Evolutionary conservation across 805 yeast species (phyloP), one percentile per base, ranked within the genome.

Genomic region (Lipomyces spencermartinsiae): DNA sequence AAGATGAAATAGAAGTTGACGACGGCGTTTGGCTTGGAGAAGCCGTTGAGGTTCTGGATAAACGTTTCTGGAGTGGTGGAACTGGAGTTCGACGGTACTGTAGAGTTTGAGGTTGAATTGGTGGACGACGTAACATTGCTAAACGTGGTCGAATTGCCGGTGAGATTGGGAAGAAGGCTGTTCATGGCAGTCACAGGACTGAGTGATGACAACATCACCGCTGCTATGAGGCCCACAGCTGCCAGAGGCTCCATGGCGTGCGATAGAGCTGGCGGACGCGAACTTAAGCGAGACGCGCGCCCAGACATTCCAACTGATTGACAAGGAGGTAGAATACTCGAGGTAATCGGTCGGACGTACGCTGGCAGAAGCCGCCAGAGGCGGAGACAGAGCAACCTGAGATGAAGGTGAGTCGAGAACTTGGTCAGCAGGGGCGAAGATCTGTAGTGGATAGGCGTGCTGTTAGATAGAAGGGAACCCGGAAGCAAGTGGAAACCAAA

Each of bases 1-100:
- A 68, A 66, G 56, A 68, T 62, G 43, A 68, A 68, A 58, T 66
- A 68, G 33, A 68, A 66, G 46, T 68, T 68, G 56, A 59, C 69
- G 16, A 68, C 64, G 7, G 53, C 35, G 55, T 66, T 68, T 7
- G 70, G 71, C 31, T 61, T 62, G 4, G 71, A 68, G 31, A 68
- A 61, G 49, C 70, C 67, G 35, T 63, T 61, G 16, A 68, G 51
- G 22, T 39, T 58, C 62, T 31, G 29, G 35, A 66, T 63, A 46
- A 68, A 65, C 33, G 64, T 39, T 14, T 63, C 43, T 14, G 67
- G 51, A 1, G 69, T 35, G 16, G 63, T 49, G 62, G 16, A 16
- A 53, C 39, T 16, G 53, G 64, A 61, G 9, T 29, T 51, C 51
- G 64, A 39, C 31, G 67, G 55, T 8, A 35, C 19, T 2, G 67